Conservation (phyloP, 495 filamentous ascomycete genomes). For the Aspergillus affinis region DNA sequence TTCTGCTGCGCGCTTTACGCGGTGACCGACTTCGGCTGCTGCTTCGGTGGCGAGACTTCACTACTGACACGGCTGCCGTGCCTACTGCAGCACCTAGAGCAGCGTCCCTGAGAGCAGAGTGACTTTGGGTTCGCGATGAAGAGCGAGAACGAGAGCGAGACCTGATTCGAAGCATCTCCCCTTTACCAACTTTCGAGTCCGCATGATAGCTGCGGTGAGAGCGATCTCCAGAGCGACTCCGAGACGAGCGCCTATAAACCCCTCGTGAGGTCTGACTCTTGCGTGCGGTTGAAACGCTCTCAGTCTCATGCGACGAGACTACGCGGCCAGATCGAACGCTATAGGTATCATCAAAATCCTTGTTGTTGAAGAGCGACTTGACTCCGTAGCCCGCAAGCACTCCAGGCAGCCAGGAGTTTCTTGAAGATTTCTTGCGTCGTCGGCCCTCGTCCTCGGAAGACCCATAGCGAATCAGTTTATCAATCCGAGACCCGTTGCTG, state of each 20-base stretch:
- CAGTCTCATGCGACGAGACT: constrained; percentile 35
- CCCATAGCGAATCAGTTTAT: constrained; percentile 58
- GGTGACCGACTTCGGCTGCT: constrained; percentile 34
- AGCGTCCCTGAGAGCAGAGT: constrained; percentile 42
- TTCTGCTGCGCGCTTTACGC: constrained; percentile 29
- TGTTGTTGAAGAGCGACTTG: constrained; percentile 52
- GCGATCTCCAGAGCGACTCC: constrained; percentile 35
- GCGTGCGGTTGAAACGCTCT: constrained; percentile 38
- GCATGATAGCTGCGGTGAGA: constrained; percentile 24
- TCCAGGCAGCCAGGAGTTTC: constrained; percentile 52
- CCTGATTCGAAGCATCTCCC: constrained; percentile 7
- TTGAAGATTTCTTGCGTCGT: constrained; percentile 41
- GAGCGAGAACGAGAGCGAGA: constrained; percentile 34
- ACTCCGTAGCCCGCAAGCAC: constrained; percentile 55
- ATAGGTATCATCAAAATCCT: constrained; percentile 61
- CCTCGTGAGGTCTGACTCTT: constrained; percentile 48
- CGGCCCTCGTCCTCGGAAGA: constrained; percentile 55
- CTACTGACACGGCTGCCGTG: constrained; percentile 34
- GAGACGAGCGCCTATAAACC: constrained; percentile 35
- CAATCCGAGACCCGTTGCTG: constrained; percentile 48
- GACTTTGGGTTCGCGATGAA: constrained; percentile 36
- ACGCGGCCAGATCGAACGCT: constrained; percentile 52
- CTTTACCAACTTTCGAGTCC: constrained; percentile 8
- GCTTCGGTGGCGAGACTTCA: constrained; percentile 28
- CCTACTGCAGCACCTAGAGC: constrained; percentile 50